These are phyloP conservation scores for Fulvia fulva DNA, from an alignment of 2,329 filamentous ascomycete genomes.

Conservation along the genomic window DNA sequence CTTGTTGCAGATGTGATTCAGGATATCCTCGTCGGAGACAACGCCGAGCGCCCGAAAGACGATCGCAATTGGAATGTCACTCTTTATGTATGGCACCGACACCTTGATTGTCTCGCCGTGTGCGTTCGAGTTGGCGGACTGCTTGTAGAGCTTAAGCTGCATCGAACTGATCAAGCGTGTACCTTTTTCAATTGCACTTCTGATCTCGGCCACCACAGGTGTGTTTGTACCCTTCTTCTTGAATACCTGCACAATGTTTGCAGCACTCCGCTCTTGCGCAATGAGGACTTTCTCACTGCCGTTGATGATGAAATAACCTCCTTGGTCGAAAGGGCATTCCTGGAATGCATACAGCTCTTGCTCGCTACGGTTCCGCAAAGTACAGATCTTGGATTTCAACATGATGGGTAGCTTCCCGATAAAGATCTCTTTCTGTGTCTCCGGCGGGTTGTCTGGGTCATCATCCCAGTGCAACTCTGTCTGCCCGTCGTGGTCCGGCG, in stretches of 20 bases:
- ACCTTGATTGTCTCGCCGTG: conserved; percentile 87
- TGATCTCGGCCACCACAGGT: conserved; percentile 90
- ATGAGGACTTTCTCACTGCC: conserved; percentile 98
- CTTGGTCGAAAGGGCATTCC: conserved; percentile 97
- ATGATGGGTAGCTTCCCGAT: conserved; percentile 96
- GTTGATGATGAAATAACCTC: conserved; percentile 99
- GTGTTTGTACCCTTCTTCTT: conserved; percentile 95
- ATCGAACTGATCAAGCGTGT: conserved; percentile 91
- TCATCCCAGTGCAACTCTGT: conserved; percentile 46
- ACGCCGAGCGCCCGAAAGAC: conserved; percentile 94
- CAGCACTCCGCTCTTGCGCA: conserved; percentile 92
- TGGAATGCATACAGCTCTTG: conserved; percentile 86
- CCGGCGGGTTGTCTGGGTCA: conserved; percentile 28
- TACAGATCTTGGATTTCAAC: conserved; percentile 95
- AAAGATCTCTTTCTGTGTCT: conserved; percentile 61
- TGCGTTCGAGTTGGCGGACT: conserved; percentile 57
- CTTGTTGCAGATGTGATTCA: conserved; percentile 94
- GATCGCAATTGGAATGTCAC: conserved; percentile 87
- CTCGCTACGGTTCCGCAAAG: conserved; percentile 77
- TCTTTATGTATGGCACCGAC: conserved; percentile 88
- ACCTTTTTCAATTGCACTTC: conserved; percentile 93
- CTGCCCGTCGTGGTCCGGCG: conserved; percentile 35
- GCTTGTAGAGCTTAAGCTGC: conserved; percentile 73
- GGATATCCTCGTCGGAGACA: conserved; percentile 94
- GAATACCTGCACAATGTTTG: conserved; percentile 98